Evolutionary conservation across 805 yeast genomes (phyloP), one percentile per base, ranked within the genome.

Genomic region (Cyberlindnera nakhonratchasimensis): DNA sequence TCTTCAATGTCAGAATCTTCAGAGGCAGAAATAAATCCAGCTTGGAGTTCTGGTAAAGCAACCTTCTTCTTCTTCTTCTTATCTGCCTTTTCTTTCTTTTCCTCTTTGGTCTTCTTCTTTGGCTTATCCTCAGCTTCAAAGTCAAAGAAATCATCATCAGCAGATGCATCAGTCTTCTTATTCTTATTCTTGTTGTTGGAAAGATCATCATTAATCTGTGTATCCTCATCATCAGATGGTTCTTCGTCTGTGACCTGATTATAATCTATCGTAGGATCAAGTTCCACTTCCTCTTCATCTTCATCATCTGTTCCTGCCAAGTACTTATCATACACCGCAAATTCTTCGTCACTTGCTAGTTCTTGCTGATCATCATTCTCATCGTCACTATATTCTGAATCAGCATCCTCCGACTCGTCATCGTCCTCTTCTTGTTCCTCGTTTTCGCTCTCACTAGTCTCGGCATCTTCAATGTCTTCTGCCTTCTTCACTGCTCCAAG

Each of bases 11-110:
- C 95, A 1, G 86, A 81, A 2, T 88, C 91, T 5, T 52, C 57
- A 13, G 85, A 96, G 5, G 88, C 95, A 5, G 96, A 88, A 46
- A 75, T 75, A 62, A 86, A 93, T 5, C 99, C 99, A 1, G 77
- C 67, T 40, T 82, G 80, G 38, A 89, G 68, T 34, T 77, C 80
- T 1, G 96, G 96, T 12, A 88, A 70, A 14, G 66, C 62, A 39
- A 57, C 46, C 52, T 49, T 71, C 74, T 43, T 66, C 70, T 49
- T 48, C 24, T 45, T 34, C 24, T 47, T 61, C 37, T 65, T 55
- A 12, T 59, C 52, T 29, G 59, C 53, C 30, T 53, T 52, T 29
- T 55, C 39, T 32, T 54, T 47, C 36, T 45, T 52, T 29, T 54
- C 48, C 23, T 51, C 42, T 34, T 45, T 56, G 37, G 47, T 53